Percentiles rank a stretch among this genome's conserved stretches.
Evolutionary conservation across 163 green algal species (phyloP).

Genomic region (Scenedesmus sp.): DNA sequence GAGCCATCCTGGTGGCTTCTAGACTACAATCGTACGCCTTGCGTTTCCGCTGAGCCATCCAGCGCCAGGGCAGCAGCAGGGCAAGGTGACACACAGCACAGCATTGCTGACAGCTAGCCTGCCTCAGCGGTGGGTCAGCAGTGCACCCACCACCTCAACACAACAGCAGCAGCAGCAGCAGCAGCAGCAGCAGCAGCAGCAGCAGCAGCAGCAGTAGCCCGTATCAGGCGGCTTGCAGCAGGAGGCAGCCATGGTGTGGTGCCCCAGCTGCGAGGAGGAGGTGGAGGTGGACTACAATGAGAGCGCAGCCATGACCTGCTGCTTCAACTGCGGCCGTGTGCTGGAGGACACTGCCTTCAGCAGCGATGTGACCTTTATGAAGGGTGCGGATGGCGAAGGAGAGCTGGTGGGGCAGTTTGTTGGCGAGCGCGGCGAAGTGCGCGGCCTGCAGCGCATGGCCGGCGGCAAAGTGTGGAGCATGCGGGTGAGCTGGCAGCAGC

Average conservation of each 20-base stretch:
- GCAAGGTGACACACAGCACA: background rate
- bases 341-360: slow-evolving; percentile 90
- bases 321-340: slow-evolving; percentile 88
- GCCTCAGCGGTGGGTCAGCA: background rate
- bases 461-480: slow-evolving; percentile 76
- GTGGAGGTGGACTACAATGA: slow-evolving; percentile 86
- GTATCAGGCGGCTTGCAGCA: background rate
- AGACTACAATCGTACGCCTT: background rate
- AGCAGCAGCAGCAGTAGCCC: background rate
- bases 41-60: background rate
- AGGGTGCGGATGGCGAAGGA: slow-evolving; percentile 84
- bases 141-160: background rate
- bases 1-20: background rate
- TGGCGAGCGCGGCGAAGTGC: slow-evolving; percentile 69
- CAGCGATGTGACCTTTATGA: slow-evolving; percentile 90
- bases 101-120: background rate
- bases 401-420: slow-evolving; percentile 86
- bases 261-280: slow-evolving; percentile 77
- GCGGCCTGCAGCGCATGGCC: slow-evolving; percentile 75
- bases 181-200: background rate
- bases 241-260: slow-evolving; percentile 74
- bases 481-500: slow-evolving; percentile 55
- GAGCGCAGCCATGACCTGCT: slow-evolving; percentile 87
- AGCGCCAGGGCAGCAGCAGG: background rate
- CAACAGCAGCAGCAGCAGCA: background rate